These are phyloP conservation scores for Erythrophleum ivorense DNA, from an alignment of 331 rosid genomes.

Conservation along the genomic window DNA sequence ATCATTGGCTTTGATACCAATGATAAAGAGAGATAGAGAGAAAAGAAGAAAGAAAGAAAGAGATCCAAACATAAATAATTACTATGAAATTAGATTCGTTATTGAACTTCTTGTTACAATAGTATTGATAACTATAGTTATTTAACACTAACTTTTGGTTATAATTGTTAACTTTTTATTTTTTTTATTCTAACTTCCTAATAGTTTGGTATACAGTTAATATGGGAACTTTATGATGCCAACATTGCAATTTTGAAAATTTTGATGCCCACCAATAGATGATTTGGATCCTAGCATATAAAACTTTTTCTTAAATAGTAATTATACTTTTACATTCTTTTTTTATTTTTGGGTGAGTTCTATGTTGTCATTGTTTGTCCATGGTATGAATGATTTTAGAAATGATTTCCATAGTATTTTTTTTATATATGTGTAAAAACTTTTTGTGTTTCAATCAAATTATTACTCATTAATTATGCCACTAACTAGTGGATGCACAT, in stretches of 20 bases:
- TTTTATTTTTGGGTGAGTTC: neutral
- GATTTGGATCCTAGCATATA: neutral
- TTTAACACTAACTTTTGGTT: too few species aligned
- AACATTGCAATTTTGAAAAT: slow-evolving; percentile 15
- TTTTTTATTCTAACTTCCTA: too few species aligned
- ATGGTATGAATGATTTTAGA: neutral
- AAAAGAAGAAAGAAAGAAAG: too few species aligned
- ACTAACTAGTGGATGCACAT: slow-evolving; percentile 1
- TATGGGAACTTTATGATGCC: neutral
- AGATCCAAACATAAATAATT: too few species aligned
- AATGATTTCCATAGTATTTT: slow-evolving; percentile 1
- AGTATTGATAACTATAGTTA: too few species aligned
- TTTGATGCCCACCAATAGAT: slow-evolving; percentile 17
- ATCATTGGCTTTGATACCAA: too few species aligned
- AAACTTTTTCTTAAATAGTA: slow-evolving; percentile 2
- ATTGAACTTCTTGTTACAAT: too few species aligned
- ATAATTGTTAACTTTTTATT: too few species aligned
- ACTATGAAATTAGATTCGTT: too few species aligned
- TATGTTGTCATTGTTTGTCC: slow-evolving; percentile 2
- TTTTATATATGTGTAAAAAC: neutral
- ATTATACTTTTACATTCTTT: neutral
- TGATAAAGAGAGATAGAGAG: too few species aligned
- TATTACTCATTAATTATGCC: neutral
- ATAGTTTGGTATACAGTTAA: slow-evolving; percentile 9
- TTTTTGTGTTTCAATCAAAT: slow-evolving; percentile 9